phyloP scores from a whole-genome alignment of 2,329 filamentous ascomycete genomes.

The Trichoderma endophyticum region DNA sequence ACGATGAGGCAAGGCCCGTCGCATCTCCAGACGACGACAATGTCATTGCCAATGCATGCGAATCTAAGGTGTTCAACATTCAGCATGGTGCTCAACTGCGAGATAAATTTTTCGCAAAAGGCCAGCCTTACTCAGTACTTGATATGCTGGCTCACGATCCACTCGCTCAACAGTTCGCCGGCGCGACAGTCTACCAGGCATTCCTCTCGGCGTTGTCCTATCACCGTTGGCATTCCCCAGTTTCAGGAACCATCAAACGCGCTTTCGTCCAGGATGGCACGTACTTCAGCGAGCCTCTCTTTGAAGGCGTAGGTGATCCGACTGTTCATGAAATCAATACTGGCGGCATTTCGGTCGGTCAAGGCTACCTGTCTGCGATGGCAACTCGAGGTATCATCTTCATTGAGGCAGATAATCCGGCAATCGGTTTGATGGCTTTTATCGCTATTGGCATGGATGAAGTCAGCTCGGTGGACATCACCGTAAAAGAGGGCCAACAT shows the following conservation, averaged over 20 bases:
- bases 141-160: conserved; percentile 62
- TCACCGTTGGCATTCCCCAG: conserved; percentile 70
- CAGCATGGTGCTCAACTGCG: conserved; percentile 49
- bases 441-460: conserved; percentile 74
- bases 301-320: conserved; percentile 33
- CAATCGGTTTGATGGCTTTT: conserved; percentile 67
- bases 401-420: conserved; percentile 65
- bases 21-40: conserved; percentile 51
- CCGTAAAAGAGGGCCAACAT: conserved; percentile 61
- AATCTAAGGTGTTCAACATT: conserved; percentile 57
- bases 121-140: conserved; percentile 62
- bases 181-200: conserved; percentile 67
- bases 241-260: conserved; percentile 58
- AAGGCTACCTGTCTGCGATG: conserved; percentile 65
- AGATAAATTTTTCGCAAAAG: conserved; percentile 66
- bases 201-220: conserved; percentile 66
- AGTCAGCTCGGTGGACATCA: conserved; percentile 70
- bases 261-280: conserved; percentile 60
- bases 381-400: conserved; percentile 69
- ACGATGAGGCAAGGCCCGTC: conserved; percentile 54
- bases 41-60: conserved; percentile 62
- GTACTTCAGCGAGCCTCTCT: conserved; percentile 61
- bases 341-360: conserved; percentile 47
- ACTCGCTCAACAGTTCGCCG: conserved; percentile 52
- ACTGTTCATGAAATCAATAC: conserved; percentile 35